Percentiles rank a stretch among this genome's conserved stretches.
These are phyloP conservation scores for Trichoderma endophyticum DNA, from an alignment of 2,329 filamentous ascomycete genomes.

Conservation along the genomic window DNA sequence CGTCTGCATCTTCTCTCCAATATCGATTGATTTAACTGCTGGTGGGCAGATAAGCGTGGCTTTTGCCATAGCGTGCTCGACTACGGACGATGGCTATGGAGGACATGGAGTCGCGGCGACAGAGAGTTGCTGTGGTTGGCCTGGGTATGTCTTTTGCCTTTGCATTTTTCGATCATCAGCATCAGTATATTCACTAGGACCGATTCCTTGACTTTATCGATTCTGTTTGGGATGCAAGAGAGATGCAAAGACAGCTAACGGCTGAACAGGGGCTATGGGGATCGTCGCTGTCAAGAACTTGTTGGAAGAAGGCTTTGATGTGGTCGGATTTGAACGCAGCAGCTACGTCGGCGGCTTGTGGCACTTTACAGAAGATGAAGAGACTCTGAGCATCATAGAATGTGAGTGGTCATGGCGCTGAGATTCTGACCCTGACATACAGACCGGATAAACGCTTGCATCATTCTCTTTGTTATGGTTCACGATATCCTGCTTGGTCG, in stretches of 20 bases:
- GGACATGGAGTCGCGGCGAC: background rate
- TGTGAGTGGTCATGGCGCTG: slow-evolving; percentile 25
- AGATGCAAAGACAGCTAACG: background rate
- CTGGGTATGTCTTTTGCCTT: slow-evolving; percentile 24
- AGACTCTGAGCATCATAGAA: slow-evolving; percentile 34
- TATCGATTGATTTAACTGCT: background rate
- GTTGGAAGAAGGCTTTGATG: slow-evolving; percentile 43
- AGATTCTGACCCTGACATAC: background rate
- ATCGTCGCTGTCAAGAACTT: slow-evolving; percentile 42
- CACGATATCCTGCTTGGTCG: background rate
- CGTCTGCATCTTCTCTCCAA: background rate
- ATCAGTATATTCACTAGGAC: background rate
- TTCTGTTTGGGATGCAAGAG: background rate
- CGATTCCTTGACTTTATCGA: background rate
- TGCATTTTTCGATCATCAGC: background rate
- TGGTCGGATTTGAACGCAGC: slow-evolving; percentile 42
- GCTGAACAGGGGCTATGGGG: slow-evolving; percentile 33
- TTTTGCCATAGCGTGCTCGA: background rate
- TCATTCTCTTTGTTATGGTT: background rate
- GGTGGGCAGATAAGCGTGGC: background rate
- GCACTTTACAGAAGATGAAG: slow-evolving; percentile 37
- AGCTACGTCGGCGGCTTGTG: slow-evolving; percentile 42
- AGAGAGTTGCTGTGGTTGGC: slow-evolving; percentile 28
- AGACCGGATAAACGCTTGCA: background rate
- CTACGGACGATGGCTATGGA: background rate